A percentile compares a stretch with the other conserved stretches of the same genome.
phyloP scores from a whole-genome alignment of 2,329 filamentous ascomycete species.

The Aspergillus persii region DNA sequence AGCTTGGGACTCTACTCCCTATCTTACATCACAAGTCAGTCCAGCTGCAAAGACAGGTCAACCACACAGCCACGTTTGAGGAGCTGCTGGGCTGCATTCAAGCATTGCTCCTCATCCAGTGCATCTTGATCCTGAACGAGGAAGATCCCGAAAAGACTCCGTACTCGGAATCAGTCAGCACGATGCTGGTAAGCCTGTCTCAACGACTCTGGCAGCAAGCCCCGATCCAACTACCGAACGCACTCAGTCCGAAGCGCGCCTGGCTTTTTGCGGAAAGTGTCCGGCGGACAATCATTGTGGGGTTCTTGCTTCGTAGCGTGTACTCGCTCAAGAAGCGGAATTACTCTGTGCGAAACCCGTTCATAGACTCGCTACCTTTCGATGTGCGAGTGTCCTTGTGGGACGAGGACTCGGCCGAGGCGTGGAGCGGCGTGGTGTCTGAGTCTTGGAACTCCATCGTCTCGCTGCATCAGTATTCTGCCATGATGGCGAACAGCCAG shows the following conservation, averaged over 20 bases:
- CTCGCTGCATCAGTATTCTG: constrained; percentile 26
- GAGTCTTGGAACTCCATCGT: constrained; percentile 18
- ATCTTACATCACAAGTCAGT: constrained; percentile 14
- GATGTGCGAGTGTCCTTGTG: constrained; percentile 27
- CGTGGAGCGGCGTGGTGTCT: constrained; percentile 3
- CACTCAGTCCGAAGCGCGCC: constrained; percentile 23
- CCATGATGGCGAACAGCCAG: constrained; percentile 20
- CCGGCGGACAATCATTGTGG: constrained; percentile 32
- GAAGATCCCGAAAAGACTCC: not conserved
- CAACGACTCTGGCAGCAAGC: constrained; percentile 25
- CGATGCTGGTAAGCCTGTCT: constrained; percentile 18
- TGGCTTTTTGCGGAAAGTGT: constrained; percentile 35
- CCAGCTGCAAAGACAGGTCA: constrained; percentile 11
- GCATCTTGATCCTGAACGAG: constrained; percentile 21
- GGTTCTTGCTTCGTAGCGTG: constrained; percentile 28
- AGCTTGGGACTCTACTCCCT: not conserved
- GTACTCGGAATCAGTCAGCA: constrained; percentile 18
- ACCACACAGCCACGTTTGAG: constrained; percentile 17
- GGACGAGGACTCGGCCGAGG: constrained; percentile 17
- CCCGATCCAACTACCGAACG: constrained; percentile 23
- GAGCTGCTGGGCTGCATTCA: constrained; percentile 26
- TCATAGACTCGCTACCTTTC: constrained; percentile 29
- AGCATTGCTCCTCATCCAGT: constrained; percentile 24
- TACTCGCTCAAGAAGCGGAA: constrained; percentile 28
- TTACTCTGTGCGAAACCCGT: constrained; percentile 28